phyloP scores from a whole-genome alignment of 345 rosid genomes.

The Durio zibethinus region DNA sequence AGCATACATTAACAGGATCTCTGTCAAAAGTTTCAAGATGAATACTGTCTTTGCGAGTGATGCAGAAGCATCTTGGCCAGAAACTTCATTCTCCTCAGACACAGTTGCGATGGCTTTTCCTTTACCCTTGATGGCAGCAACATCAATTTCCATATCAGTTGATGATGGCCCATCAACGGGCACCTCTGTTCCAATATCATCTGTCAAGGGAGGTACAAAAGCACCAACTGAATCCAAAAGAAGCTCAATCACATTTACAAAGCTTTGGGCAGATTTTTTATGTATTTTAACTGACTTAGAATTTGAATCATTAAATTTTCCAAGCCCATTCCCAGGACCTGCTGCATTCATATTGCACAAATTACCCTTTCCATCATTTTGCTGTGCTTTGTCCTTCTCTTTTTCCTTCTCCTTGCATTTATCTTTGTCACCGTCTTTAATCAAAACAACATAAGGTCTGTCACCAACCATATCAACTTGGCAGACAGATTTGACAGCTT shows the following conservation, averaged over 20 bases:
- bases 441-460: conserved; percentile 74
- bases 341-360: conserved; percentile 33
- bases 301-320: conserved; percentile 49
- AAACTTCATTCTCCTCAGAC: conserved; percentile 51
- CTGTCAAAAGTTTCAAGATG: conserved; percentile 83
- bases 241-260: conserved; percentile 75
- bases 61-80: conserved; percentile 61
- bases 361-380: conserved; percentile 58
- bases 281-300: conserved; percentile 67
- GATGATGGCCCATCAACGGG: conserved; percentile 39
- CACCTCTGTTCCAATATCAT: conserved; percentile 39
- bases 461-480: conserved; percentile 97
- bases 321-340: conserved; percentile 43
- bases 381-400: conserved; percentile 56
- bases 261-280: conserved; percentile 78
- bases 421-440: conserved; percentile 86
- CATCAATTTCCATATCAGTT: conserved; percentile 90
- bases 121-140: conserved; percentile 67
- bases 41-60: conserved; percentile 81
- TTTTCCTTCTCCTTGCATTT: conserved; percentile 71
- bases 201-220: conserved; percentile 64
- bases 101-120: conserved; percentile 77
- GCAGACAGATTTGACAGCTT: conserved; percentile 76
- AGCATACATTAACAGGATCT: conserved; percentile 79
- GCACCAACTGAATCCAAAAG: conserved; percentile 65